These are phyloP conservation scores for Geotrichum macrosporum DNA, from an alignment of 1,139 yeast species.

Conservation along the genomic window DNA sequence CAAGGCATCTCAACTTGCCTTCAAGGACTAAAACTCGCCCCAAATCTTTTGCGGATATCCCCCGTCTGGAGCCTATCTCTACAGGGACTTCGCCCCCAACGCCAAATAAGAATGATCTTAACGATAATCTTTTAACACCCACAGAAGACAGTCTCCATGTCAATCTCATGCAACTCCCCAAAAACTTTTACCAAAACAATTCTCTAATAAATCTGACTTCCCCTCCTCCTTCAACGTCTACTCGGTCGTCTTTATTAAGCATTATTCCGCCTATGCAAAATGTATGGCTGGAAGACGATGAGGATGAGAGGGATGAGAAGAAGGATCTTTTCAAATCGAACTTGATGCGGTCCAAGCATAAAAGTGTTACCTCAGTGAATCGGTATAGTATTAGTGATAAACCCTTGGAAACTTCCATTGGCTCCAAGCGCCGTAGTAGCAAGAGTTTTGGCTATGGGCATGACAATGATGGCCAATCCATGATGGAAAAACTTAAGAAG, in stretches of 20 bases:
- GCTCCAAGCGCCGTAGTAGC: slow-evolving; percentile 5
- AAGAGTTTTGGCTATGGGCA: slow-evolving; percentile 5
- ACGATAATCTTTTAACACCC: slow-evolving; percentile 1
- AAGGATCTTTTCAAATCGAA: slow-evolving; percentile 5
- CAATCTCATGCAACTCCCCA: slow-evolving; percentile 19
- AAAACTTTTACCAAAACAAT: background rate
- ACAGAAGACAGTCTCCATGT: slow-evolving; percentile 14
- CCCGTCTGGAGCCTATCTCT: background rate
- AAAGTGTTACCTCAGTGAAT: slow-evolving; percentile 8
- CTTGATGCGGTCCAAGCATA: slow-evolving; percentile 6
- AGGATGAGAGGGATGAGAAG: slow-evolving; percentile 10
- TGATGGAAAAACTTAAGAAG: slow-evolving; percentile 4
- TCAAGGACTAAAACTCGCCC: background rate
- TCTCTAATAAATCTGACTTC: slow-evolving; percentile 1
- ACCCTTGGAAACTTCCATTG: background rate
- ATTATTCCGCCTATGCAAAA: slow-evolving; percentile 15
- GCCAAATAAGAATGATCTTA: background rate
- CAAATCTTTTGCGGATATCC: background rate
- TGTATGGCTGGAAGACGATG: slow-evolving; percentile 22
- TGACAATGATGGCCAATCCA: background rate
- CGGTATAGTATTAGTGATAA: background rate
- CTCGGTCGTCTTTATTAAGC: slow-evolving; percentile 10
- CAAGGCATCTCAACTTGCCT: slow-evolving; percentile 2
- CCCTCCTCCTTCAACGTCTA: slow-evolving; percentile 2
- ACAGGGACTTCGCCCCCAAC: background rate